Evolutionary conservation across 2,329 filamentous ascomycete genomes (phyloP).

Genomic region (Triangularia verruculosa): DNA sequence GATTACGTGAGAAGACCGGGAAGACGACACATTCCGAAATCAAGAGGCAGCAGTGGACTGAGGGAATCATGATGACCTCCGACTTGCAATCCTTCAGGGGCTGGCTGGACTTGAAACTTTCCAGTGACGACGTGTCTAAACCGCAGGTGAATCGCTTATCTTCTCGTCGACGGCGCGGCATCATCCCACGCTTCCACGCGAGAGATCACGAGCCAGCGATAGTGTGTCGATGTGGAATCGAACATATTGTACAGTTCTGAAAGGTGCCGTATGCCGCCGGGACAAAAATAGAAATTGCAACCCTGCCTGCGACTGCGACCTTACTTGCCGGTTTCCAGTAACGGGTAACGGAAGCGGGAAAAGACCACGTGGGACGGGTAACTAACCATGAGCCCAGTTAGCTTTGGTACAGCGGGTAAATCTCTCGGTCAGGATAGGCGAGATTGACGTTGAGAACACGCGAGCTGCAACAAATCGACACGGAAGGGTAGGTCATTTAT

Average conservation of each 20-base stretch:
- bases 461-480: not conserved
- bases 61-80: not conserved
- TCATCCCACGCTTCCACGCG: not conserved
- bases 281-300: slow-evolving; percentile 2
- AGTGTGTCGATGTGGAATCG: slow-evolving; percentile 5
- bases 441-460: not conserved
- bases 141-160: not conserved
- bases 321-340: not conserved
- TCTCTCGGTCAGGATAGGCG: not conserved
- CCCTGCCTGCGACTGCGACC: not conserved
- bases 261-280: slow-evolving; percentile 2
- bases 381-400: not conserved
- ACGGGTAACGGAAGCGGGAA: not conserved
- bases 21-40: no score
- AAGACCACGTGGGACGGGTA: not conserved
- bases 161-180: not conserved
- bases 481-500: not conserved
- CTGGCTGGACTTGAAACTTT: no score
- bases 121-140: no score
- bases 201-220: not conserved
- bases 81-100: no score
- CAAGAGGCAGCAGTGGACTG: not conserved
- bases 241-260: not conserved
- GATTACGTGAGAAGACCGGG: not conserved
- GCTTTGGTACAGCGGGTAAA: not conserved